Base-by-base conservation (phyloP, 495 filamentous ascomycete genomes). In the Penicillium herquei region DNA sequence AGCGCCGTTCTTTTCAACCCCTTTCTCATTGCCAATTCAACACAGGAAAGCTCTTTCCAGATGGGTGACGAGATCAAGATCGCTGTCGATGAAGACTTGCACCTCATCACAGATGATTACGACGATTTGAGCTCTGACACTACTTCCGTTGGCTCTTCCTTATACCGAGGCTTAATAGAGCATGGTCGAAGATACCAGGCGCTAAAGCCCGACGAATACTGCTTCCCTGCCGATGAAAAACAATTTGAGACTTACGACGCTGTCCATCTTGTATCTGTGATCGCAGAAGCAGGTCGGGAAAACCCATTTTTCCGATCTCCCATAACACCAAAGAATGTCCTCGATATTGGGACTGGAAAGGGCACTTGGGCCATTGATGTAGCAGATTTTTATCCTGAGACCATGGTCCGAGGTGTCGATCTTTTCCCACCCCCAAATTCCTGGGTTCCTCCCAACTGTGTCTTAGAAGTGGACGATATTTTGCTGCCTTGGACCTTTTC, bases 111-210 rank as follows among this genome's bases (percentile, higher is more conserved):
- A 32, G 18, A 46, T 46, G 30, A 30, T 31, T 30, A 16, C 32
- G 12, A 49, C 18, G 52, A 49, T 14, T 49, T 30, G 46, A 17
- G 3, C 4, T 49, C 46, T n/a, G 56, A 49, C 31, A 58, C 56
- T 6, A 52, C 55, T 30, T 56, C 54, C 6, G 14, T 56, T 31
- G 31, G 35, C 3, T 51, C 54, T 0, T 50, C 46, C 7, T 35
- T 56, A 14, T 50, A 50, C 17, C 35, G 32, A 16, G 54, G 54
- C 7, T 13, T 50, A 1, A 45, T 56, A 31, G 47, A 51, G 17
- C 50, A 56, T 56, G 54, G 54, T 18, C 47, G 54, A 8, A 49
- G 46, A 56, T 56, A 56, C 14, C 54, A 56, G 39, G 39, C 54
- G 8, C 39, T 56, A 12, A 42, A 39, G 14, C 21, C 32, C 13